phyloP scores from a whole-genome alignment of 306 rosid genomes.

The apple (Malus domestica) region DNA sequence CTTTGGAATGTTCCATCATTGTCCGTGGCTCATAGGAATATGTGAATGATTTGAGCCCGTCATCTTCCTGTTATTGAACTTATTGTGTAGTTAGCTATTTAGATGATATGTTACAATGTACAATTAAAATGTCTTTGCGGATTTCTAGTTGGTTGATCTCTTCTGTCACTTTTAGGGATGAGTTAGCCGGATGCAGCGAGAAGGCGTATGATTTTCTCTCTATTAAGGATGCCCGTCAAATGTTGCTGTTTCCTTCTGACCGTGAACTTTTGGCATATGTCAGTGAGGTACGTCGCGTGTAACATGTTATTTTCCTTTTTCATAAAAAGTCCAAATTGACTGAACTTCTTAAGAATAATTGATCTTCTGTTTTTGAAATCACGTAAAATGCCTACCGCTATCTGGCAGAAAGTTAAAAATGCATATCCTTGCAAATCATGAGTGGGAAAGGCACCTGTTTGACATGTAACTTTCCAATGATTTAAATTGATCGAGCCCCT shows the following conservation, averaged over 20 bases:
- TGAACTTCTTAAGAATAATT: background rate
- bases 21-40: background rate
- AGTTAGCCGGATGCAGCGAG: conserved; percentile 97
- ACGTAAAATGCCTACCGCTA: background rate
- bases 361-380: background rate
- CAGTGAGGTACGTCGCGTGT: conserved; percentile 46
- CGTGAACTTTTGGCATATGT: conserved; percentile 62
- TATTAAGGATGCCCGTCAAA: conserved; percentile 63
- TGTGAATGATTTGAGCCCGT: background rate
- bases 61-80: background rate
- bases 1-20: background rate
- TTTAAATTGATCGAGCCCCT: background rate
- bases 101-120: background rate
- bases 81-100: background rate
- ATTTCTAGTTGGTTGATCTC: conserved; percentile 16
- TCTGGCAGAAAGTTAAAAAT: background rate
- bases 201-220: conserved; percentile 89
- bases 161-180: conserved; percentile 56
- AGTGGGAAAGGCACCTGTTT: background rate
- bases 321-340: background rate
- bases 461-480: background rate
- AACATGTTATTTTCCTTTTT: background rate
- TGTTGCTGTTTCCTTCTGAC: conserved; percentile 64
- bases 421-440: background rate
- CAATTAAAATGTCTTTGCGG: background rate